Percentiles rank a stretch among this genome's conserved stretches.
phyloP scores from a whole-genome alignment of 1,284 basidiomycete species.

The Cryptococcus sp. region DNA sequence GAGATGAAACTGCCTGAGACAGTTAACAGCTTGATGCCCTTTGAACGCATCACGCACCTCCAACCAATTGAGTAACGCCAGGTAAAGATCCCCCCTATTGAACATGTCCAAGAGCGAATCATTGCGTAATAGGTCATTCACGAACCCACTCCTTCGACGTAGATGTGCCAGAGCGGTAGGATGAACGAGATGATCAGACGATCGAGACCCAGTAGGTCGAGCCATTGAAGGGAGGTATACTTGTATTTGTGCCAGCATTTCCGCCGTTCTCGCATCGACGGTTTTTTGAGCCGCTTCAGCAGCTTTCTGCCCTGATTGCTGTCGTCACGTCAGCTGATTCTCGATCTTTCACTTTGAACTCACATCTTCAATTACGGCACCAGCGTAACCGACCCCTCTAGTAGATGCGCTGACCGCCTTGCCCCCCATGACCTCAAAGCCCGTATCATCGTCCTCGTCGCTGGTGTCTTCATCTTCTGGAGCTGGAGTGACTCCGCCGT shows the following conservation, averaged over 20 bases:
- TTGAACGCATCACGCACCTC: constrained; percentile 55
- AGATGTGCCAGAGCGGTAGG: constrained; percentile 84
- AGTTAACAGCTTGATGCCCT: not conserved
- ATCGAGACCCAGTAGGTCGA: constrained; percentile 63
- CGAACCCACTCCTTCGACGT: constrained; percentile 76
- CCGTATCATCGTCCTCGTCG: constrained; percentile 47
- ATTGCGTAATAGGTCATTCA: constrained; percentile 76
- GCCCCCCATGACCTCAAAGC: not conserved
- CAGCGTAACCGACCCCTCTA: constrained; percentile 79
- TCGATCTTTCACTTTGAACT: constrained; percentile 32
- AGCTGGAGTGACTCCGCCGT: too few species aligned
- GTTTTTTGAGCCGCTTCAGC: constrained; percentile 64
- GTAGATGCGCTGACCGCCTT: constrained; percentile 46
- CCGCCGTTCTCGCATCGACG: constrained; percentile 67
- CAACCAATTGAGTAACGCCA: constrained; percentile 82
- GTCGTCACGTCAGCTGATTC: not conserved
- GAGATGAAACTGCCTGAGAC: constrained; percentile 72
- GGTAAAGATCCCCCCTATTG: constrained; percentile 76
- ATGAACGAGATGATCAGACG: constrained; percentile 81
- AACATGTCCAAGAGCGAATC: constrained; percentile 90
- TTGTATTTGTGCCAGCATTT: constrained; percentile 63
- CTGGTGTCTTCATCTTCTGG: not conserved
- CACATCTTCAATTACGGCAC: constrained; percentile 72
- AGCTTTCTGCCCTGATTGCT: constrained; percentile 72
- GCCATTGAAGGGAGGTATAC: constrained; percentile 73